Evolutionary conservation across 202 grass and related monocot genomes (phyloP).

Genomic region (Setaria italica): DNA sequence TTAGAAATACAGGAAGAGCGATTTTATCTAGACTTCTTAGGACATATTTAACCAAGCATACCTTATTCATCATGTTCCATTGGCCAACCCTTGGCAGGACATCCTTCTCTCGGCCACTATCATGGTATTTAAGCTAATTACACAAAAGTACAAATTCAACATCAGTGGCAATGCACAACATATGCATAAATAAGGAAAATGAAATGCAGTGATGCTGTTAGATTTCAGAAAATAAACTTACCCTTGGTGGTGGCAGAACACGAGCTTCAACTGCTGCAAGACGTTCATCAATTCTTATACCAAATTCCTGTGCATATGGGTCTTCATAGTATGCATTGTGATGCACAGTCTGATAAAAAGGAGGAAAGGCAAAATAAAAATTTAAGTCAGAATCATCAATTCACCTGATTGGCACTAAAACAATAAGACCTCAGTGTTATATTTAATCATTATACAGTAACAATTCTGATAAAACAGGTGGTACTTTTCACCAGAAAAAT

Average conservation of each 20-base stretch:
- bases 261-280: slow-evolving; percentile 94
- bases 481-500: not conserved
- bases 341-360: slow-evolving; percentile 70
- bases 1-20: slow-evolving; percentile 22
- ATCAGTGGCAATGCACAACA: slow-evolving; percentile 16
- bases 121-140: slow-evolving; percentile 93
- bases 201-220: not conserved
- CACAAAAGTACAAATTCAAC: slow-evolving; percentile 10
- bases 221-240: slow-evolving; percentile 36
- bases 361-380: not conserved
- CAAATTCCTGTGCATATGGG: slow-evolving; percentile 91
- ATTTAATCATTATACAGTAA: slow-evolving; percentile 24
- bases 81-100: slow-evolving; percentile 88
- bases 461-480: slow-evolving; percentile 17
- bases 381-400: slow-evolving; percentile 1
- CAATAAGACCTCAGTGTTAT: not conserved
- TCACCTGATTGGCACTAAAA: slow-evolving; percentile 44
- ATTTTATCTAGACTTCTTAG: slow-evolving; percentile 6
- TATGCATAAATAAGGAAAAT: slow-evolving; percentile 26
- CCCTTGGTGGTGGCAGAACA: slow-evolving; percentile 84
- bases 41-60: slow-evolving; percentile 45
- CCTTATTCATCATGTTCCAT: slow-evolving; percentile 99
- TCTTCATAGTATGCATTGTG: slow-evolving; percentile 93
- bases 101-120: slow-evolving; percentile 94
- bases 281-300: slow-evolving; percentile 82